Conservation (phyloP, 2,329 filamentous ascomycete species). For the Blumeriella jaapii region DNA sequence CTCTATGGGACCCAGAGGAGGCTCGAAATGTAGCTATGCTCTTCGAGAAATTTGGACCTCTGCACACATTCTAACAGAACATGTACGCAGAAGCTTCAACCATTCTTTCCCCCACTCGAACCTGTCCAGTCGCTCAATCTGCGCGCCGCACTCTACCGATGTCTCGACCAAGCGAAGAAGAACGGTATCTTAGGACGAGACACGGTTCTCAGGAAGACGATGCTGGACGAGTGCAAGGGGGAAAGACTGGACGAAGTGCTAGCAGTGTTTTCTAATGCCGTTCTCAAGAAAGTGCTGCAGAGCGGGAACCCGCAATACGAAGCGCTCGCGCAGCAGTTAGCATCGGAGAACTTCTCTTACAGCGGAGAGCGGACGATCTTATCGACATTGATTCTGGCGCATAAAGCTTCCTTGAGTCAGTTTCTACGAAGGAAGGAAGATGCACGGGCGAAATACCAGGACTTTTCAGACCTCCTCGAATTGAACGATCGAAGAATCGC, state of each 20-base stretch:
- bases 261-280: conserved; percentile 70
- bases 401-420: conserved; percentile 54
- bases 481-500: conserved; percentile 48
- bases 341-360: conserved; percentile 48
- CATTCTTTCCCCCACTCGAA: conserved; percentile 84
- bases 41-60: no score
- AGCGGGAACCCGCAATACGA: conserved; percentile 32
- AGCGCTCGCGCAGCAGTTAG: conserved; percentile 41
- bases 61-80: conserved; percentile 3
- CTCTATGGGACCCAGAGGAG: conserved; percentile 68
- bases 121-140: conserved; percentile 86
- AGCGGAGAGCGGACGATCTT: conserved; percentile 43
- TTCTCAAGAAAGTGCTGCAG: conserved; percentile 58
- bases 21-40: conserved; percentile 50
- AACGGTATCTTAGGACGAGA: conserved; percentile 72
- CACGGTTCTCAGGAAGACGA: conserved; percentile 75
- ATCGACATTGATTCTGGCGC: conserved; percentile 57
- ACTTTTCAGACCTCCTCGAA: conserved; percentile 54
- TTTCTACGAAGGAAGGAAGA: conserved; percentile 48
- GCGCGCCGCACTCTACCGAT: conserved; percentile 69
- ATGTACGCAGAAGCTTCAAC: conserved; percentile 62
- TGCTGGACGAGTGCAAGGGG: conserved; percentile 93
- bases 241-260: conserved; percentile 83
- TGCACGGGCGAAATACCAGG: conserved; percentile 44
- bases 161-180: conserved; percentile 78